Evolutionary conservation across 768 basidiomycete genomes (phyloP), one percentile per base, ranked within the genome.

Genomic region (Nidularia pulvinata): DNA sequence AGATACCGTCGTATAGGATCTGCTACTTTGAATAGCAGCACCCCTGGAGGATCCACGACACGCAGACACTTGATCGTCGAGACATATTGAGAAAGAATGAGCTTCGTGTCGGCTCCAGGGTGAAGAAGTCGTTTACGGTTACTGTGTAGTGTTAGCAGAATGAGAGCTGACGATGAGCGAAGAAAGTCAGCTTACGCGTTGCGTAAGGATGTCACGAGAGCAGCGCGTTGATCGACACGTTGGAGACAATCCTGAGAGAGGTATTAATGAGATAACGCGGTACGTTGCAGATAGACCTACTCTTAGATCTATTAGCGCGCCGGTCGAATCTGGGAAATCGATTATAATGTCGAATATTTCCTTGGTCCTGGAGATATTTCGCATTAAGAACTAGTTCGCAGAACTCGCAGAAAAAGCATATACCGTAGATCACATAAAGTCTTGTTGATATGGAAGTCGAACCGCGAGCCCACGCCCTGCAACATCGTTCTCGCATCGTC

Each of bases 291-390:
- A 13, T 1, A 50, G 56, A 9, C 25, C 25, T 55, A 92, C 94
- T 72, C 84, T 89, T 16, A 98, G 76, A 70, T 99, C 97, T 53
- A 89, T 80, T 16, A 98, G 71, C 0, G 94, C 95, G 3, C 88
- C 85, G 58, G 75, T 78, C 0, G 95, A 96, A 55, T 95, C 91
- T 0, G 96, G 95, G 60, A 85, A 95, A 61, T 96, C 93, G 52
- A 98, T 86, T 54, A 98, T 96, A 52, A 98, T 97, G 59, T 96
- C 93, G 64, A 97, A 98, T 16, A 98, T 88, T 66, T 98, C 95
- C 48, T 74, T 78, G 54, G 84, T 88, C 34, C 86, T 88, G 55
- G 14, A 14, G 14, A 37, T 6, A 16, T 50, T 36, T 19, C 36
- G 49, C 32, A 35, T 36, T n/a, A 11, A 14, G 14, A 51, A n/a